Percentiles rank a stretch among this genome's conserved stretches.
Evolutionary conservation across 225 moss, liverwort and hornwort genomes (phyloP).

Genomic region (Physcomitrium patens): DNA sequence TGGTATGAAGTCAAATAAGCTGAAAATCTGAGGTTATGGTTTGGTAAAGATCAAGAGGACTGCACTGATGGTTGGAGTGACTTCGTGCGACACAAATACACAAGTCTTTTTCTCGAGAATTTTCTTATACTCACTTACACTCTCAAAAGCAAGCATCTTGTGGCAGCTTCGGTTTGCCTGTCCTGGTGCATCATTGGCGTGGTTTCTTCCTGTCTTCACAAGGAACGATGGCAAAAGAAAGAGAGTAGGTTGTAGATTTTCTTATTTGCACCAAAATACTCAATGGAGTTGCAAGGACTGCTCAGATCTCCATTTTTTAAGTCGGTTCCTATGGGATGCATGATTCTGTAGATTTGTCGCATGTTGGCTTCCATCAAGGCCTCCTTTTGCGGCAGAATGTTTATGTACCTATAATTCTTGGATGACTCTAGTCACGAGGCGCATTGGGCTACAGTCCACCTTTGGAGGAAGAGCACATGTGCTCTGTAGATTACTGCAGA

Average conservation of each 20-base stretch:
- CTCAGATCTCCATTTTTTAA: slow-evolving; percentile 27
- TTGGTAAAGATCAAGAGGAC: slow-evolving; percentile 30
- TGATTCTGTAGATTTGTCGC: slow-evolving; percentile 55
- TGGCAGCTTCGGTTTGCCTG: slow-evolving; percentile 36
- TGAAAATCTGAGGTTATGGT: slow-evolving; percentile 9
- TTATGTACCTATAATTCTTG: slow-evolving; percentile 29
- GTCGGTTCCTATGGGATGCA: slow-evolving; percentile 41
- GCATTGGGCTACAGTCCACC: slow-evolving; percentile 11
- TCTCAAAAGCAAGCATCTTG: slow-evolving; percentile 46
- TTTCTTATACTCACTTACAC: slow-evolving; percentile 24
- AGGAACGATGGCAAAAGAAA: slow-evolving; percentile 24
- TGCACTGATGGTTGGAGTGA: slow-evolving; percentile 23
- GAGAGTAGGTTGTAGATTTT: slow-evolving; percentile 23
- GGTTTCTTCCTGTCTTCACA: slow-evolving; percentile 29
- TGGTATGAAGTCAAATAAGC: background rate
- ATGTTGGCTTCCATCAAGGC: slow-evolving; percentile 32
- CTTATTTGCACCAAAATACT: background rate
- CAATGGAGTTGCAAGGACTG: slow-evolving; percentile 2
- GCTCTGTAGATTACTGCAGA: slow-evolving; percentile 44
- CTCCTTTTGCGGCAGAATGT: slow-evolving; percentile 39
- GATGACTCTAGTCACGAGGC: slow-evolving; percentile 27
- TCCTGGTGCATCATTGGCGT: slow-evolving; percentile 27
- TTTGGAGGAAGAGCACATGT: slow-evolving; percentile 9
- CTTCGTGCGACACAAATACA: slow-evolving; percentile 1
- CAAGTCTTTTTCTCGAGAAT: background rate